phyloP scores from a whole-genome alignment of 2,329 filamentous ascomycete species.

The Diaporthe longicolla region DNA sequence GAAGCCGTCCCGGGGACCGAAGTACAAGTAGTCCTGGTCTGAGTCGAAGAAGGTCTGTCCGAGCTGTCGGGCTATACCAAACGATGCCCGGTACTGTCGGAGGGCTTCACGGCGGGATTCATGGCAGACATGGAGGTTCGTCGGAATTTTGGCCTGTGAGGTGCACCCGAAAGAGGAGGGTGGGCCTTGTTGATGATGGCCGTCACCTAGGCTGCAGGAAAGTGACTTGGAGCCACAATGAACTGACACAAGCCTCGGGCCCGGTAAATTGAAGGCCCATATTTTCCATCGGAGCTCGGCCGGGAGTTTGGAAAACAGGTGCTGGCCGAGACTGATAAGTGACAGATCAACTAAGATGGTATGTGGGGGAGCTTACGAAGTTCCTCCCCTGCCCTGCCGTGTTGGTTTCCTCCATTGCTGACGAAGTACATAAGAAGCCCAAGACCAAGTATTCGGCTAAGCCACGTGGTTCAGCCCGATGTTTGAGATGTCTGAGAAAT shows the following conservation, averaged over 20 bases:
- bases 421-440: background rate
- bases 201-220: slow-evolving; percentile 1
- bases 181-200: background rate
- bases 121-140: slow-evolving; percentile 61
- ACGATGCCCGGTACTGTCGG: slow-evolving; percentile 56
- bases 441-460: slow-evolving; percentile 17
- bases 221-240: slow-evolving; percentile 54
- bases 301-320: slow-evolving; percentile 59
- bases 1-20: slow-evolving; percentile 60
- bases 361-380: slow-evolving; percentile 36
- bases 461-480: slow-evolving; percentile 9
- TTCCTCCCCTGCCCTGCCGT: slow-evolving; percentile 28
- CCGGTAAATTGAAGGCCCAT: slow-evolving; percentile 61
- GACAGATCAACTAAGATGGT: background rate
- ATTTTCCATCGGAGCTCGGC: slow-evolving; percentile 63
- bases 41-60: slow-evolving; percentile 61
- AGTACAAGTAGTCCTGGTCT: slow-evolving; percentile 61
- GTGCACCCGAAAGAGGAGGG: slow-evolving; percentile 54
- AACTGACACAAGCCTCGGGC: slow-evolving; percentile 60
- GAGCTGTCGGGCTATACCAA: slow-evolving; percentile 58
- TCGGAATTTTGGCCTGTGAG: slow-evolving; percentile 58
- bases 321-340: slow-evolving; percentile 49
- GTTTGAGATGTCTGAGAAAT: slow-evolving; percentile 14
- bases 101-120: slow-evolving; percentile 62
- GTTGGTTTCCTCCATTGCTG: slow-evolving; percentile 7